These are phyloP conservation scores for Ustilago esculenta DNA, from an alignment of 1,284 basidiomycete species.

Conservation along the genomic window DNA sequence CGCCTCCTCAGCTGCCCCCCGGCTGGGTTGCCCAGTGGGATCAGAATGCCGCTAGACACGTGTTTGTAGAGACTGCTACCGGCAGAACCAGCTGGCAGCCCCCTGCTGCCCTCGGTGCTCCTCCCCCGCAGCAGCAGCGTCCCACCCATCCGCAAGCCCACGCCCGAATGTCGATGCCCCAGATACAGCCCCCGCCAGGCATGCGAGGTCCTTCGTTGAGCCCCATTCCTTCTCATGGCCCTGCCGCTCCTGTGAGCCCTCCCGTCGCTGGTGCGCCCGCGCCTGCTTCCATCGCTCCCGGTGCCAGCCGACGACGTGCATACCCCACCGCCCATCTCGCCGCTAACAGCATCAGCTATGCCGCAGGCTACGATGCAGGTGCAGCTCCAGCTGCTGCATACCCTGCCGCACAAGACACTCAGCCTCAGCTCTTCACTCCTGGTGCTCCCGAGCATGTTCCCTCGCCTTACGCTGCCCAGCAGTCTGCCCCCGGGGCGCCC, in stretches of 20 bases:
- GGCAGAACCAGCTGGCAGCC: slow-evolving; percentile 67
- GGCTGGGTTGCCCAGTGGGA: slow-evolving; percentile 94
- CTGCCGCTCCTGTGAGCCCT: slow-evolving; percentile 45
- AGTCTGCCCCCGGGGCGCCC: slow-evolving; percentile 39
- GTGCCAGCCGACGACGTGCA: slow-evolving; percentile 68
- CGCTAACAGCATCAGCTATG: slow-evolving; percentile 66
- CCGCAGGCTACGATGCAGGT: slow-evolving; percentile 67
- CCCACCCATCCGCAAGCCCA: slow-evolving; percentile 63
- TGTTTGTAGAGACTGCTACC: slow-evolving; percentile 74
- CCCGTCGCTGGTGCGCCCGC: slow-evolving; percentile 58
- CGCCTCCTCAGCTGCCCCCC: slow-evolving; percentile 73
- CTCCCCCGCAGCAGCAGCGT: slow-evolving; percentile 41
- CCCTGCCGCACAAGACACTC: slow-evolving; percentile 32
- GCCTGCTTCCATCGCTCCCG: slow-evolving; percentile 66
- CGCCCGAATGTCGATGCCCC: slow-evolving; percentile 64
- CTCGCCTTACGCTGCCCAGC: slow-evolving; percentile 29
- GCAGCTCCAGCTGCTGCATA: slow-evolving; percentile 66
- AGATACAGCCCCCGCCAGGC: slow-evolving; percentile 55
- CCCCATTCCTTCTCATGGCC: slow-evolving; percentile 40
- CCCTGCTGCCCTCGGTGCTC: slow-evolving; percentile 40
- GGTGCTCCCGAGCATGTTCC: slow-evolving; percentile 45
- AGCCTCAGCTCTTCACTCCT: slow-evolving; percentile 50
- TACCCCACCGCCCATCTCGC: slow-evolving; percentile 68
- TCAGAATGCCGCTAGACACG: slow-evolving; percentile 78
- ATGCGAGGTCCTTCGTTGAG: slow-evolving; percentile 47